Base-by-base conservation (phyloP, 495 filamentous ascomycete species). In the Thozetella sp. region DNA sequence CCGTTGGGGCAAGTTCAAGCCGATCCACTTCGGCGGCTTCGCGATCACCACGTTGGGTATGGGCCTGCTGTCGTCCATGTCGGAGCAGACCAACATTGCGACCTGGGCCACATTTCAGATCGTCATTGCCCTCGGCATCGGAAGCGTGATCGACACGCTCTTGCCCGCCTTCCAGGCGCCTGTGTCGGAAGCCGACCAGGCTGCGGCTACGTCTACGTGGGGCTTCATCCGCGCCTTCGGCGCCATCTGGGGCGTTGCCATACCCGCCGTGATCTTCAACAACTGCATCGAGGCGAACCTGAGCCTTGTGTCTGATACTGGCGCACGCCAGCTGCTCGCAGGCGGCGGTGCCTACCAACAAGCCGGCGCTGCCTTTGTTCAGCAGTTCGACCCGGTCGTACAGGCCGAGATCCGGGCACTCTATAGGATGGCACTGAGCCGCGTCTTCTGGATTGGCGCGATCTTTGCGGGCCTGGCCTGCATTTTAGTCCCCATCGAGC, bases 211-310 rank as follows among this genome's bases (percentile, higher is more conserved):
- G 0, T 71, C 60, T 0, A 73, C 70, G 1, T 84, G 69, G 68
- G 58, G 63, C 0, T 82, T 82, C 51, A 55, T 80, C 3, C 71
- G 80, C 9, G 70, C 58, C 53, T 80, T 81, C 46, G 80, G 80
- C 1, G 54, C 58, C 22, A 69, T 82, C 30, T 83, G 80, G 80
- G 80, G 77, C 2, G 70, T 79, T 0, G 62, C 78, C 1, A 72
- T 85, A 26, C 76, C 83, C 2, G 65, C 75, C 0, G 72, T 72
- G 0, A 71, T 83, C 6, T 84, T 85, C 71, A 83, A 84, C 62
- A 73, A 67, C 54, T 69, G 60, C 17, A 68, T 72, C 13, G 58
- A 64, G 19, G 17, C 59, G 37, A 51, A 63, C 10, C 54, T 51
- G 2, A 24, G 23, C 11, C n/a, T 17, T 6, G 57, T 79, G 10